Evolutionary conservation across 2,329 filamentous ascomycete genomes (phyloP).

Genomic region (Pseudogymnoascus sp.): DNA sequence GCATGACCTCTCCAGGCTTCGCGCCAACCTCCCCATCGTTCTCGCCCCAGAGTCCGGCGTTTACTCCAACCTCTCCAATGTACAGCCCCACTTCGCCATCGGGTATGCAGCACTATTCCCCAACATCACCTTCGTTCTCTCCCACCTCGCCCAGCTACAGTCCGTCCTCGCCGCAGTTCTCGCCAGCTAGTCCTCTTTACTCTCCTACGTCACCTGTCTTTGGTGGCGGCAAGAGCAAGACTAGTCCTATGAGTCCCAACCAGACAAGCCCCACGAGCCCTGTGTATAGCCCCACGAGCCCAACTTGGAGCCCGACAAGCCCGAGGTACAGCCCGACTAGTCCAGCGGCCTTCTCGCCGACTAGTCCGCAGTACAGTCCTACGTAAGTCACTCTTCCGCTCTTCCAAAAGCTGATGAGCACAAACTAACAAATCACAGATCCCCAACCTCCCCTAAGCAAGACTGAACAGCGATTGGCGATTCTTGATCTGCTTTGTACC

Average conservation of each 20-base stretch:
- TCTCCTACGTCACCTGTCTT: conserved; percentile 24
- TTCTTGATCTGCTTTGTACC: conserved; percentile 11
- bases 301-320: conserved; percentile 21
- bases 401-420: neutral
- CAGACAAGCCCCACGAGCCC: conserved; percentile 21
- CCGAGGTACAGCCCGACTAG: conserved; percentile 29
- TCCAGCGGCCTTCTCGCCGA: conserved; percentile 35
- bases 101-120: conserved; percentile 18
- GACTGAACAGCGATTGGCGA: conserved; percentile 23
- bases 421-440: conserved; percentile 22
- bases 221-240: conserved; percentile 12
- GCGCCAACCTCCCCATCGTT: conserved; percentile 65
- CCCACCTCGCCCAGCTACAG: conserved; percentile 42
- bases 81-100: conserved; percentile 23
- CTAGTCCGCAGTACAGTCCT: conserved; percentile 72
- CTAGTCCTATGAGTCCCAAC: conserved; percentile 11
- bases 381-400: neutral
- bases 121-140: conserved; percentile 26
- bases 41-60: conserved; percentile 53
- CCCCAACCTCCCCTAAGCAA: conserved; percentile 34
- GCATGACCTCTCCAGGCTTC: conserved; percentile 64
- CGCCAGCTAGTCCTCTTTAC: conserved; percentile 21
- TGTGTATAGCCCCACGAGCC: conserved; percentile 18
- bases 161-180: conserved; percentile 25
- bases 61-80: conserved; percentile 24